These are phyloP conservation scores for Fonsecaea nubica DNA, from an alignment of 2,329 filamentous ascomycete species.

Conservation along the genomic window DNA sequence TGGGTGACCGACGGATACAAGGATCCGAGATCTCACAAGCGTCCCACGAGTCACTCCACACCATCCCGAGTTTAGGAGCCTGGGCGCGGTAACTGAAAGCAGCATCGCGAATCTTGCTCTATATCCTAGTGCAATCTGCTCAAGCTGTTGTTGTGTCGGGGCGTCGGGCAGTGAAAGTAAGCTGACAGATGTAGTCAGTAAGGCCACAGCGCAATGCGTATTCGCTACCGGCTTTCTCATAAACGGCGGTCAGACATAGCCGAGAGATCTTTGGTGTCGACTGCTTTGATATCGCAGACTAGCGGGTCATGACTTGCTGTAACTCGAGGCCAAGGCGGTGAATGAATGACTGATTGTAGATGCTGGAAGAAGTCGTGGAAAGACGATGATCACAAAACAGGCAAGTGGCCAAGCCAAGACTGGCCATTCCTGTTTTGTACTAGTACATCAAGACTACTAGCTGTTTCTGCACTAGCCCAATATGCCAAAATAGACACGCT, in stretches of 20 bases:
- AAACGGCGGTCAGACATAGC: not conserved
- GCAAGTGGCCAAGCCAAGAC: not conserved
- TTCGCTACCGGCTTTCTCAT: not conserved
- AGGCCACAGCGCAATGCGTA: not conserved
- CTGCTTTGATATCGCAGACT: not conserved
- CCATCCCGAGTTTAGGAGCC: not conserved
- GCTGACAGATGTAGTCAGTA: not conserved
- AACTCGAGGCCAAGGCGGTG: not conserved
- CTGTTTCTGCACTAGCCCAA: not conserved
- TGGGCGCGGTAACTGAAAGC: not conserved
- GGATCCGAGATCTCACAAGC: constrained; percentile 4
- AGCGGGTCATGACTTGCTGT: not conserved
- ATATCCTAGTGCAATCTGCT: constrained; percentile 1
- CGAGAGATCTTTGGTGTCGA: not conserved
- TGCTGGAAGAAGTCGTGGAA: not conserved
- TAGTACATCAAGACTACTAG: not conserved
- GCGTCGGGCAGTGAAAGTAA: constrained; percentile 2
- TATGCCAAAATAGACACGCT: not conserved
- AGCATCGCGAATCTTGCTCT: constrained; percentile 1
- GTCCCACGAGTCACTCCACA: not conserved
- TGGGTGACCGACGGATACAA: not conserved
- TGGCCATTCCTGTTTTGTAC: not conserved
- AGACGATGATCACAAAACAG: not conserved
- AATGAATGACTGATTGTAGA: not conserved
- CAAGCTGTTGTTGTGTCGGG: not conserved